These are phyloP conservation scores for Umbelopsis vinacea DNA, from an alignment of 192 early-diverging fungal genomes.

Conservation along the genomic window DNA sequence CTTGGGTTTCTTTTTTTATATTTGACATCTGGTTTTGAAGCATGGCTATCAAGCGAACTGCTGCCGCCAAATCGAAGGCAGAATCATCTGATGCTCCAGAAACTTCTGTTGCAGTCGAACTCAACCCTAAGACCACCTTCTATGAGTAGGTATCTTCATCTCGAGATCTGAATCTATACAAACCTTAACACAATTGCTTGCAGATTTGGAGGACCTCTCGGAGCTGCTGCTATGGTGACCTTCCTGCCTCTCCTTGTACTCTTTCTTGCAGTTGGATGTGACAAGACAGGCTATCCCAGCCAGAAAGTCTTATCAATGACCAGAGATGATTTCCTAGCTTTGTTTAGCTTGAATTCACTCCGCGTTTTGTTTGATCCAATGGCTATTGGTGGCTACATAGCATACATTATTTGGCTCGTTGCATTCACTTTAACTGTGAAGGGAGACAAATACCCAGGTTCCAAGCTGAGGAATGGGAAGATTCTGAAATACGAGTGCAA, in stretches of 20 bases:
- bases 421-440: slow-evolving; percentile 32
- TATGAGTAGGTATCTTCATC: slow-evolving; percentile 60
- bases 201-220: slow-evolving; percentile 71
- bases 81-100: not conserved
- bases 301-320: slow-evolving; percentile 26
- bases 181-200: not conserved
- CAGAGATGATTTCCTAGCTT: slow-evolving; percentile 29
- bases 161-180: not conserved
- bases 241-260: slow-evolving; percentile 48
- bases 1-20: not conserved
- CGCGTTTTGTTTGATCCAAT: slow-evolving; percentile 46
- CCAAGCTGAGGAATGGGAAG: slow-evolving; percentile 71
- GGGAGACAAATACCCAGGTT: slow-evolving; percentile 66
- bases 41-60: not conserved
- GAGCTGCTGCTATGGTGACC: slow-evolving; percentile 60
- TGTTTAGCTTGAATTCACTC: slow-evolving; percentile 33
- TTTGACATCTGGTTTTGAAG: not conserved
- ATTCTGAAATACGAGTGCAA: slow-evolving; percentile 88
- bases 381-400: slow-evolving; percentile 59
- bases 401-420: slow-evolving; percentile 74
- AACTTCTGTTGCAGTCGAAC: not conserved
- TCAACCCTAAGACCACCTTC: slow-evolving; percentile 70
- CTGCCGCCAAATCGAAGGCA: not conserved
- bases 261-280: slow-evolving; percentile 50
- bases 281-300: slow-evolving; percentile 61